Evolutionary conservation across 2,329 filamentous ascomycete species (phyloP).

Genomic region (Diplodia intermedia): DNA sequence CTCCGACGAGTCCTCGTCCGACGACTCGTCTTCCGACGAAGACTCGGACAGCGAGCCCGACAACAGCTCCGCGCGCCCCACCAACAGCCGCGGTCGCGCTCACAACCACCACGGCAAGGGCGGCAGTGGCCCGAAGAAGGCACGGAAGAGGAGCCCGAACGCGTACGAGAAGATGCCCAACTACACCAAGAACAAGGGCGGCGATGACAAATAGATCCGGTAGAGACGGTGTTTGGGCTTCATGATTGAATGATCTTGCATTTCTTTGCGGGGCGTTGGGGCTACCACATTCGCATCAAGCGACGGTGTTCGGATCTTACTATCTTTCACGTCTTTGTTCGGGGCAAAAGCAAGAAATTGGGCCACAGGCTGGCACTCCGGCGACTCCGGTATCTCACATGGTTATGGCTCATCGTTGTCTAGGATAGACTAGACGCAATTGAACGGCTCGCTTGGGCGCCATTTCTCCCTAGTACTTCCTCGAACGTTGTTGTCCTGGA

Average conservation of each 20-base stretch:
- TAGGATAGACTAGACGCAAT: conserved; percentile 22
- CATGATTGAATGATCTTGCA: conserved; percentile 28
- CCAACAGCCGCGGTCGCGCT: conserved; percentile 40
- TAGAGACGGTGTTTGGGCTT: not conserved
- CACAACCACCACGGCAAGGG: conserved; percentile 47
- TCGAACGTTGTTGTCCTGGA: not conserved
- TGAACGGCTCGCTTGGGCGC: conserved; percentile 5
- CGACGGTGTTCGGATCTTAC: conserved; percentile 29
- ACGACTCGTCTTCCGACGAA: conserved; percentile 63
- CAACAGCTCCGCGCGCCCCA: conserved; percentile 56
- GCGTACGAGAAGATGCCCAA: conserved; percentile 80
- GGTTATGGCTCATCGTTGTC: conserved; percentile 17
- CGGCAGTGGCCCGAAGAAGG: conserved; percentile 43
- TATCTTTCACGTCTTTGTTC: conserved; percentile 8
- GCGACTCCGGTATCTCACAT: not conserved
- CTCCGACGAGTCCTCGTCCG: conserved; percentile 75
- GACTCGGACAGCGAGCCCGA: conserved; percentile 63
- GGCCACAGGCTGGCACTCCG: not conserved
- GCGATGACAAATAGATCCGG: conserved; percentile 1
- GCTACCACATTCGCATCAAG: conserved; percentile 25
- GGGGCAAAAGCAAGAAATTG: conserved; percentile 9
- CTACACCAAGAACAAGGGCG: conserved; percentile 29
- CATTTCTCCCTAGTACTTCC: not conserved
- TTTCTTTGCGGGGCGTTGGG: conserved; percentile 25
- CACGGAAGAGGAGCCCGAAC: conserved; percentile 73